Evolutionary conservation across 2,329 filamentous ascomycete genomes (phyloP).

Genomic region (Sporothrix curviconia): DNA sequence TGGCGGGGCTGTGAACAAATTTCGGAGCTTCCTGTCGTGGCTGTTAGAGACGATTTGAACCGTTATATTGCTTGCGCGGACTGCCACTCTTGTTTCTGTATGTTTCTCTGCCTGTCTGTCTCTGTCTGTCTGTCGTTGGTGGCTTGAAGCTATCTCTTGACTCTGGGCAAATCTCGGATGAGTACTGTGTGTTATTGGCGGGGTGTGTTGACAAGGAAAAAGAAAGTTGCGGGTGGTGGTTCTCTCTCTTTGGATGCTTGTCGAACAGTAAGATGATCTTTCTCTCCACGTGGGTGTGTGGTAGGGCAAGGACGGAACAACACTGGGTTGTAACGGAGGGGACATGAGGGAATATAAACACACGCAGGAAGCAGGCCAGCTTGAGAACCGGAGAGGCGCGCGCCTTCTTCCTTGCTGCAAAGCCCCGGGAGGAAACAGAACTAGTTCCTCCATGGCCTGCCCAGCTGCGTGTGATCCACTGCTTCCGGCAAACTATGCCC

Average conservation of each 20-base stretch:
- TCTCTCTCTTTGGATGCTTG: neutral
- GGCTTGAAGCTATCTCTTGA: no score
- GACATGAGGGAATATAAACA: neutral
- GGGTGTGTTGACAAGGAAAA: neutral
- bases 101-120: neutral
- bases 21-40: neutral
- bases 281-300: conserved; percentile 6
- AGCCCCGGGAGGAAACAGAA: neutral
- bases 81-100: neutral
- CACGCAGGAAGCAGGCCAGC: neutral
- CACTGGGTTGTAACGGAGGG: neutral
- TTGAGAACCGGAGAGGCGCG: neutral
- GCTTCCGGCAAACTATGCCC: neutral
- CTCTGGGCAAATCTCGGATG: no score
- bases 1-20: no score
- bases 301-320: neutral
- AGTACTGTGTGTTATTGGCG: neutral
- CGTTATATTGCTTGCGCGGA: neutral
- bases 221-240: neutral
- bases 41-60: neutral
- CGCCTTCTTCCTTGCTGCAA: neutral
- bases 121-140: neutral
- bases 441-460: neutral
- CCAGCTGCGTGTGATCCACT: neutral
- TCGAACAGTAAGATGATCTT: neutral